Evolutionary conservation across 805 yeast species (phyloP).

Genomic region (Metahyphopichia silvanorum): DNA sequence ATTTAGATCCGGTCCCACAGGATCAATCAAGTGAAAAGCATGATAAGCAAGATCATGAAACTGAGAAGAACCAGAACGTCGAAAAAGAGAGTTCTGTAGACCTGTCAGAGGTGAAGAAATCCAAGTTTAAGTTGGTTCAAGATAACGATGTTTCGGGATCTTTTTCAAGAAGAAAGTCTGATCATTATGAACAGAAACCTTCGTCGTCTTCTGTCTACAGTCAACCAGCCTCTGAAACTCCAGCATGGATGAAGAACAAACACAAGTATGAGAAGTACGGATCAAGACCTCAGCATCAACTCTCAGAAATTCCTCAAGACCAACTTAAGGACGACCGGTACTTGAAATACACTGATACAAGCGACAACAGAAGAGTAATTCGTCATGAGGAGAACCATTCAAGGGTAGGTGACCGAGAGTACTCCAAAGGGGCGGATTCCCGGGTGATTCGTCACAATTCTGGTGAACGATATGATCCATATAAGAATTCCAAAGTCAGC

Average conservation of each 20-base stretch:
- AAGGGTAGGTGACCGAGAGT: neutral
- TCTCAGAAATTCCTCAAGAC: neutral
- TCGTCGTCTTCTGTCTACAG: constrained; percentile 22
- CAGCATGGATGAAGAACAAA: constrained; percentile 38
- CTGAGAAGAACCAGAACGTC: too few relatives aligned
- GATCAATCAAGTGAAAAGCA: too few relatives aligned
- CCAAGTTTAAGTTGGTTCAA: too few relatives aligned
- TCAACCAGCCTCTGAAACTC: constrained; percentile 21
- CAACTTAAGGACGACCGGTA: constrained; percentile 10
- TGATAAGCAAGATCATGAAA: too few relatives aligned
- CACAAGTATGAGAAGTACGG: constrained; percentile 42
- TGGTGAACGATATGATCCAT: constrained; percentile 4
- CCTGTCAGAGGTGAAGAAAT: too few relatives aligned
- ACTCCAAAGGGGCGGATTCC: too few relatives aligned
- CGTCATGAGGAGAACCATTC: constrained; percentile 1
- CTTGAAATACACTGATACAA: constrained; percentile 12
- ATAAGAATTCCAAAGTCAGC: neutral
- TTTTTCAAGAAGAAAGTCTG: constrained; percentile 17
- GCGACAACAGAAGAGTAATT: constrained; percentile 4
- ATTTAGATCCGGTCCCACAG: too few relatives aligned
- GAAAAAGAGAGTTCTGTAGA: too few relatives aligned
- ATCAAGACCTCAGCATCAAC: constrained; percentile 6
- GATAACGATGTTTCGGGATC: constrained; percentile 16
- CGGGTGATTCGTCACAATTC: too few relatives aligned
- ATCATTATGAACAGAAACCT: constrained; percentile 1